These are phyloP conservation scores for Nicotiana benthamiana DNA, from an alignment of 257 asterid species.

Conservation along the genomic window DNA sequence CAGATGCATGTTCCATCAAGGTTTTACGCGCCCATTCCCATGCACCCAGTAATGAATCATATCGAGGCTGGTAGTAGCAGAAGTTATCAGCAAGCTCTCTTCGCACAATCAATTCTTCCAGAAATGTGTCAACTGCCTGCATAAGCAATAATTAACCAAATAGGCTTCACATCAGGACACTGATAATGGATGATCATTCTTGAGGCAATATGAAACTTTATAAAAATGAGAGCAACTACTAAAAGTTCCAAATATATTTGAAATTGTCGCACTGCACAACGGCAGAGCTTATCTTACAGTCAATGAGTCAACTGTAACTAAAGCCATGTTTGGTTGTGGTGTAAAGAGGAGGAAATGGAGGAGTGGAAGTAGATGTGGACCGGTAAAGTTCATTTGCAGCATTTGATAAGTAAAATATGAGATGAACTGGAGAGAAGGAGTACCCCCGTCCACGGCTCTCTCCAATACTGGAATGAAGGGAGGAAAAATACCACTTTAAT, in stretches of 20 bases:
- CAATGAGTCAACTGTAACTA: neutral
- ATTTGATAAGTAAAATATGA: neutral
- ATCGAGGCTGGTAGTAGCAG: conserved; percentile 88
- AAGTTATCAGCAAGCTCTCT: conserved; percentile 96
- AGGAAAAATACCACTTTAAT: neutral
- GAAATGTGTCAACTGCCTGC: conserved; percentile 77
- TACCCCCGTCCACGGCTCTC: neutral
- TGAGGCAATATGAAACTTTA: neutral
- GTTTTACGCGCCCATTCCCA: conserved; percentile 99
- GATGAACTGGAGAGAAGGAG: neutral
- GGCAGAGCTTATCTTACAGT: neutral
- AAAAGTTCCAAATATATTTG: neutral
- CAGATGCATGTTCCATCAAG: conserved; percentile 76
- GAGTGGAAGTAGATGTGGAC: neutral
- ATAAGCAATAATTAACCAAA: conserved; percentile 15
- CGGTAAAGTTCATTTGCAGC: neutral
- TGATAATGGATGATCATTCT: neutral
- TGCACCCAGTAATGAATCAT: conserved; percentile 85
- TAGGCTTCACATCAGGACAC: conserved; percentile 9
- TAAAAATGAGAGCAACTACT: neutral
- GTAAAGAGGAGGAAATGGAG: neutral
- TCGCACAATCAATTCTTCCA: conserved; percentile 87
- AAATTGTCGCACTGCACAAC: neutral
- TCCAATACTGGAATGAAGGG: neutral
- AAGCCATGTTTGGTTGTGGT: neutral